These are phyloP conservation scores for Sporothrix globosa DNA, from an alignment of 2,329 filamentous ascomycete genomes.

Conservation along the genomic window DNA sequence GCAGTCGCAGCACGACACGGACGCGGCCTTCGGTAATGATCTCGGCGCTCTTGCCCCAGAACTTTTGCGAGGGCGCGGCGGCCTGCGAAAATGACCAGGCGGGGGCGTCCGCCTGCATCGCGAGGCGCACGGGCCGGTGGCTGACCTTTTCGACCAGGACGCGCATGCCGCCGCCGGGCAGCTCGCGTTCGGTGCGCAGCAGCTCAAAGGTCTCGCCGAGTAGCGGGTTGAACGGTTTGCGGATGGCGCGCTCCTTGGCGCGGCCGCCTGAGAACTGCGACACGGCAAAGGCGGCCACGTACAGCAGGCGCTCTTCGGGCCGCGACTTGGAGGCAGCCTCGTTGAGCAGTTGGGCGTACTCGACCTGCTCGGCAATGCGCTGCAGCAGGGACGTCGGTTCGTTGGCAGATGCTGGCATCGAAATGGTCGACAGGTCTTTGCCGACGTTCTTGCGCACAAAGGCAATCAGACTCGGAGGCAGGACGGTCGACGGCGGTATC, in stretches of 20 bases:
- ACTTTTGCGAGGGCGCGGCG: constrained; percentile 89
- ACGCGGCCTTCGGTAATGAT: constrained; percentile 89
- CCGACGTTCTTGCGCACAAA: constrained; percentile 97
- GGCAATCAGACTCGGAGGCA: constrained; percentile 87
- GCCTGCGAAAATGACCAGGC: constrained; percentile 87
- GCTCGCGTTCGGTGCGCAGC: constrained; percentile 76
- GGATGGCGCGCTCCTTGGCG: constrained; percentile 85
- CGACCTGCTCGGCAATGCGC: constrained; percentile 84
- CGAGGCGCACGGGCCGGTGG: constrained; percentile 88
- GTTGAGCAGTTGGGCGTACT: constrained; percentile 86
- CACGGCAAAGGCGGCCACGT: constrained; percentile 87
- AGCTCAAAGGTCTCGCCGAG: constrained; percentile 95
- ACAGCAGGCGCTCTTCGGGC: constrained; percentile 71
- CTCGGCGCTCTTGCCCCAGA: constrained; percentile 97
- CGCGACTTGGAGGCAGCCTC: constrained; percentile 66
- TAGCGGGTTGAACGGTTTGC: constrained; percentile 97
- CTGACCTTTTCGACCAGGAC: constrained; percentile 95
- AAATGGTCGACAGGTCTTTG: constrained; percentile 94
- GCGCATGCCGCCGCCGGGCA: constrained; percentile 73
- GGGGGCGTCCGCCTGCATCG: constrained; percentile 86
- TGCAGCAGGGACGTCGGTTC: constrained; percentile 89
- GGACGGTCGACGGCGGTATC: constrained; percentile 72
- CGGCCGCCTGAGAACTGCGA: constrained; percentile 81
- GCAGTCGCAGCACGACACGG: constrained; percentile 69
- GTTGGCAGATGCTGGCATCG: constrained; percentile 96